These are phyloP conservation scores for Stipa capillata DNA, from an alignment of 176 grass and related monocot species.

Conservation along the genomic window DNA sequence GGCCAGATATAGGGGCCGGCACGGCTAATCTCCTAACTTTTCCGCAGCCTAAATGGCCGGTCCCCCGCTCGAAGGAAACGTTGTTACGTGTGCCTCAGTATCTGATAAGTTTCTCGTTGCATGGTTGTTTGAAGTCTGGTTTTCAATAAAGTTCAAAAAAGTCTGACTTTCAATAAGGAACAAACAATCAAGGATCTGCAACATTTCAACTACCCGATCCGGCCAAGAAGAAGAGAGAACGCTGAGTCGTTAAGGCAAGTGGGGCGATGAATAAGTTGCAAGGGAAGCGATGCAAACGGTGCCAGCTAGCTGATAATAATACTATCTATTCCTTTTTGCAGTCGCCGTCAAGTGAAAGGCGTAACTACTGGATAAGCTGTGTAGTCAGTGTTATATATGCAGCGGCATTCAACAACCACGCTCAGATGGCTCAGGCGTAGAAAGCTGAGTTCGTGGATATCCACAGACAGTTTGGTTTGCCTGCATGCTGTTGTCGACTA, in stretches of 20 bases:
- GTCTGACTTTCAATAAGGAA: no score
- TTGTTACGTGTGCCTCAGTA: no score
- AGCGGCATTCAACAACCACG: background rate
- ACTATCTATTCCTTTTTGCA: background rate
- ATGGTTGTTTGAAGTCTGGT: no score
- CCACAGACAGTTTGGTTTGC: background rate
- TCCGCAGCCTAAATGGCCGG: background rate
- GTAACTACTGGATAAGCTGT: background rate
- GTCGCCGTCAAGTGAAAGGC: background rate
- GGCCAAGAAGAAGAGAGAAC: background rate
- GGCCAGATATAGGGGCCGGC: background rate
- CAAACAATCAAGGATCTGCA: background rate
- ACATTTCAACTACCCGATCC: background rate
- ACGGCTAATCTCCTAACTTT: background rate
- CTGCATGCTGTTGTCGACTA: background rate
- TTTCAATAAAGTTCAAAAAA: no score
- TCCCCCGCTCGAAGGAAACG: background rate
- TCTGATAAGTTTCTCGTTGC: no score
- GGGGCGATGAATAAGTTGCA: background rate
- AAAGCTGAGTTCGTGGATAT: background rate
- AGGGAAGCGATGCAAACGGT: background rate
- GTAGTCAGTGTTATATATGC: background rate
- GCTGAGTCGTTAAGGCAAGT: background rate
- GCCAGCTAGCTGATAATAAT: background rate
- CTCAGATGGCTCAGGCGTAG: background rate